A percentile compares a stretch with the other conserved stretches of the same genome.
These are phyloP conservation scores for Microbotryum lychnidis-dioicae DNA, from an alignment of 1,284 basidiomycete species.

Conservation along the genomic window DNA sequence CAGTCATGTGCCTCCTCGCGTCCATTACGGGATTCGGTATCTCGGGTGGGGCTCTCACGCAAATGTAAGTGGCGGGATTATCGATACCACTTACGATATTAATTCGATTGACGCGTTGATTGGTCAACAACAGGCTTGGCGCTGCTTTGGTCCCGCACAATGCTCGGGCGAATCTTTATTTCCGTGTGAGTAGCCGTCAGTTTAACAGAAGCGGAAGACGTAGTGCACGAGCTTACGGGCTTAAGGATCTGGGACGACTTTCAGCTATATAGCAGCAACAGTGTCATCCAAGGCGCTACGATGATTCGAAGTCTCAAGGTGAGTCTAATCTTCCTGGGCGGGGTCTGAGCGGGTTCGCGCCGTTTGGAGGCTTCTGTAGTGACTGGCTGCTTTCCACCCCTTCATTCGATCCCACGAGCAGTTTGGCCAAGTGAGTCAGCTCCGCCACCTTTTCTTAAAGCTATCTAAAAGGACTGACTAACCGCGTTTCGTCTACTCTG, in stretches of 20 bases:
- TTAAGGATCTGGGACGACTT: conserved; percentile 27
- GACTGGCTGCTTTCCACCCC: too few relatives aligned
- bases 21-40: conserved; percentile 51
- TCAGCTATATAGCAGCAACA: conserved; percentile 51
- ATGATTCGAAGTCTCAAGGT: conserved; percentile 47
- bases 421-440: too few relatives aligned
- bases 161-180: conserved; percentile 51
- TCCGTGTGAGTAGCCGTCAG: conserved; percentile 31
- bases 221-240: too few relatives aligned
- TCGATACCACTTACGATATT: too few relatives aligned
- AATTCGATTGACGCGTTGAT: too few relatives aligned
- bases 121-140: conserved; percentile 48
- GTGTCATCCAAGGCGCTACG: conserved; percentile 54
- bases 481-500: too few relatives aligned
- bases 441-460: too few relatives aligned
- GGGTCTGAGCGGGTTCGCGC: too few relatives aligned
- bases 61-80: conserved; percentile 41
- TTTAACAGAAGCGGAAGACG: too few relatives aligned
- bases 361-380: too few relatives aligned
- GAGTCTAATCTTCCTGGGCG: conserved; percentile 24
- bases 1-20: conserved; percentile 44
- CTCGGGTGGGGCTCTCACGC: conserved; percentile 50
- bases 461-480: too few relatives aligned
- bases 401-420: too few relatives aligned
- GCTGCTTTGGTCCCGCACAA: conserved; percentile 55